Evolutionary conservation across 768 basidiomycete species (phyloP).

Genomic region (Suillus subalutaceus): DNA sequence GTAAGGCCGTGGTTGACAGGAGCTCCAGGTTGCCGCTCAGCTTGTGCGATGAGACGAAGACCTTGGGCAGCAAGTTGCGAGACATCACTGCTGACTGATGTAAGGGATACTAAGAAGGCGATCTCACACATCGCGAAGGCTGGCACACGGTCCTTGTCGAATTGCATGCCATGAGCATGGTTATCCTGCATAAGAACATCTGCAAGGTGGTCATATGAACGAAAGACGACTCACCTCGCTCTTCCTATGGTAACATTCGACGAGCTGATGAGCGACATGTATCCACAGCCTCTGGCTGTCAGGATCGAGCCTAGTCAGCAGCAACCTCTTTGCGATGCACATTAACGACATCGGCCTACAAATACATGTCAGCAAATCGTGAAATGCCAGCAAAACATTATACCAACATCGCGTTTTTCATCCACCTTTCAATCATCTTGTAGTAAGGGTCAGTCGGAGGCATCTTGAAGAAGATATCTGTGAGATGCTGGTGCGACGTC

Average conservation of each 20-base stretch:
- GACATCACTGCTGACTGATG: constrained; percentile 67
- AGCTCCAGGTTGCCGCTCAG: constrained; percentile 64
- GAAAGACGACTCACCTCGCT: constrained; percentile 43
- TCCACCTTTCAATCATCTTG: constrained; percentile 42
- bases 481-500: constrained; percentile 48
- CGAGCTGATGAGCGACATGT: constrained; percentile 57
- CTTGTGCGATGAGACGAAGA: constrained; percentile 67
- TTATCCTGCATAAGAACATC: constrained; percentile 34
- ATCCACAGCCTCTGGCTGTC: constrained; percentile 74
- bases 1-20: constrained; percentile 51
- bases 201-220: constrained; percentile 10
- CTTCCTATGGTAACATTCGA: constrained; percentile 57
- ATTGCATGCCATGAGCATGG: constrained; percentile 53
- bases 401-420: constrained; percentile 52
- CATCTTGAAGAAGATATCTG: constrained; percentile 47
- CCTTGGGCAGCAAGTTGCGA: constrained; percentile 70
- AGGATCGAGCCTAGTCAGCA: constrained; percentile 59
- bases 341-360: constrained; percentile 33
- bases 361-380: constrained; percentile 4
- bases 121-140: constrained; percentile 74
- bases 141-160: constrained; percentile 53
- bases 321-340: constrained; percentile 57
- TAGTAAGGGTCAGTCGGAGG: constrained; percentile 42
- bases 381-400: not conserved
- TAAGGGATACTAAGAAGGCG: constrained; percentile 69